Base-by-base conservation (phyloP, 176 grass and related monocot species). In the Eragrostis nindensis region DNA sequence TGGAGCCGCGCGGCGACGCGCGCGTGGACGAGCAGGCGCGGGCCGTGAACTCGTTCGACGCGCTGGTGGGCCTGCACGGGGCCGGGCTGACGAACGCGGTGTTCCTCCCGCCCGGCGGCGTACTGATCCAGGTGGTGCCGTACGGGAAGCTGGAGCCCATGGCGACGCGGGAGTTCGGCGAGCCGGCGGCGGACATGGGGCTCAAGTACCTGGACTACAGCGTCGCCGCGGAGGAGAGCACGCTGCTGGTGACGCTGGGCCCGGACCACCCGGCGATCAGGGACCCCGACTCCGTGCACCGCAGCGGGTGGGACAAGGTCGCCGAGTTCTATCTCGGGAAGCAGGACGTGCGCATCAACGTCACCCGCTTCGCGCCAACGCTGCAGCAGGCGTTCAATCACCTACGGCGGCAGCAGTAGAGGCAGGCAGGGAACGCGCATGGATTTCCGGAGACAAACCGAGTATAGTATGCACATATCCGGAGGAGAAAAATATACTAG, bases 111-210 rank as follows among this genome's bases (percentile, higher is more conserved):
- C 39, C 82, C 0, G 81, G 83, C 0, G 95, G 61, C 4, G 83
- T 92, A 61, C 63, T 94, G 13, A 84, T 98, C 65, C 95, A 98
- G 81, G 79, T 98, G 30, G 92, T 98, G n/a, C 95, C 92, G 6
- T 94, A 89, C 44, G 95, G 95, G 26, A 83, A 75, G 69, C 84
- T 98, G 45, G 95, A 94, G 79, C 54, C 43, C 50, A 89, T 97
- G 81, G 89, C 94, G 27, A 70, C 45, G 61, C 5, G 47, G 0
- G 86, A 91, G 48, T 97, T 97, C 62, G 91, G 86, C 0, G 81
- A 88, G 16, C 89, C 94, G 13, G 67, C 84, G 18, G 72, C 71
- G 3, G 89, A 94, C 75, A 91, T 89, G 86, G 74, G 83, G 50
- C 84, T 91, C 1, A 53, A 73, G 18, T 97, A 97, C 89, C 1